phyloP scores from a whole-genome alignment of 2,329 filamentous ascomycete genomes.

The Bimuria novae-zelandiae region DNA sequence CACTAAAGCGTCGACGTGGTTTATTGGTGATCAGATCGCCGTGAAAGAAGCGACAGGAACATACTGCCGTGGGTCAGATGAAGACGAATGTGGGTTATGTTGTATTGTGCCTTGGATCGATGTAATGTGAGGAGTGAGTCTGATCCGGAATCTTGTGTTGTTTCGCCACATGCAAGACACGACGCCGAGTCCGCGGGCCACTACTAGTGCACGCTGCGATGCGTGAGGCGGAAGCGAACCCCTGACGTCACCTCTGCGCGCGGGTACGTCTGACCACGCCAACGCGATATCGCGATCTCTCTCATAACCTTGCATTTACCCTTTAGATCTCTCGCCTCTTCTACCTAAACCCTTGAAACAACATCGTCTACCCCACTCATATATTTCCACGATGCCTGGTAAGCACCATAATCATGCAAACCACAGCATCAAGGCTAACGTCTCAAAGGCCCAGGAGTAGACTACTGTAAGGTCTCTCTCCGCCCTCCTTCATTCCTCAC shows the following conservation, averaged over 20 bases:
- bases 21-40: too few species aligned
- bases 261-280: slow-evolving; percentile 4
- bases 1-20: too few species aligned
- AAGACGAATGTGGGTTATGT: too few species aligned
- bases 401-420: slow-evolving; percentile 4
- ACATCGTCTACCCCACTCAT: not conserved
- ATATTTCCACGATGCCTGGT: slow-evolving; percentile 32
- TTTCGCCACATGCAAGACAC: not conserved
- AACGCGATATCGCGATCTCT: not conserved
- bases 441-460: slow-evolving; percentile 22
- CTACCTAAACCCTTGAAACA: not conserved
- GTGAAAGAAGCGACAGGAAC: too few species aligned
- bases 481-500: not conserved
- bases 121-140: too few species aligned
- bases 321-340: not conserved
- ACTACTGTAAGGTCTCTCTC: slow-evolving; percentile 31
- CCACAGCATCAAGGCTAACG: slow-evolving; percentile 20
- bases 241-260: not conserved
- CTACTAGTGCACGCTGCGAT: too few species aligned
- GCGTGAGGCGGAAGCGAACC: not conserved
- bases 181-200: not conserved
- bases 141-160: too few species aligned
- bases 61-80: too few species aligned
- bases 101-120: too few species aligned
- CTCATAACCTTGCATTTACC: not conserved